A percentile compares a stretch with the other conserved stretches of the same genome.
phyloP scores from a whole-genome alignment of 139 green algal species.

The Coelastrella sp. region DNA sequence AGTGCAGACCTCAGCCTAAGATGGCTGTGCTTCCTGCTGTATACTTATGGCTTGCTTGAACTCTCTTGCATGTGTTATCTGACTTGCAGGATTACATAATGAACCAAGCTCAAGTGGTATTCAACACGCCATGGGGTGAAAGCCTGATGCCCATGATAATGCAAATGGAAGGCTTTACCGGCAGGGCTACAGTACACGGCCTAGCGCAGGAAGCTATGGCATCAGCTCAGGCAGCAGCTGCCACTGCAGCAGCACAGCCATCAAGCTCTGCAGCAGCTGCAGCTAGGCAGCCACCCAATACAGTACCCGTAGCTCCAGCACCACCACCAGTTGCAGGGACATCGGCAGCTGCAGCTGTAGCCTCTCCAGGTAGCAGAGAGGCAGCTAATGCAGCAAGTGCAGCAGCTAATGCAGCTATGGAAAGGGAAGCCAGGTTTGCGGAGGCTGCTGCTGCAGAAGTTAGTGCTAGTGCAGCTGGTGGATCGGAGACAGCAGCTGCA shows the following conservation, averaged over 20 bases:
- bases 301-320: too few relatives aligned
- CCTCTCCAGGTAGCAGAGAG: background rate
- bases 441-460: background rate
- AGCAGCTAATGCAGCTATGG: constrained; percentile 32
- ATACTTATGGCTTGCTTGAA: background rate
- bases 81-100: constrained; percentile 50
- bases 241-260: background rate
- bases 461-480: background rate
- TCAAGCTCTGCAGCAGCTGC: constrained; percentile 4
- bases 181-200: constrained; percentile 51
- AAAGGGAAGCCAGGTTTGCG: background rate
- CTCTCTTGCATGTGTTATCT: background rate
- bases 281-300: background rate
- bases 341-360: background rate
- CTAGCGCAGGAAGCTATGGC: constrained; percentile 12
- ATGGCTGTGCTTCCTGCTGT: too few relatives aligned
- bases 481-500: background rate
- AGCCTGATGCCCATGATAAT: constrained; percentile 58
- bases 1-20: too few relatives aligned
- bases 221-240: constrained; percentile 2
- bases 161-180: constrained; percentile 53
- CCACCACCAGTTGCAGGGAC: too few relatives aligned
- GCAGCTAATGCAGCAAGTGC: constrained; percentile 6
- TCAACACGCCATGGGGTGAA: constrained; percentile 54
- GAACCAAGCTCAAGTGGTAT: constrained; percentile 46